phyloP scores from a whole-genome alignment of 2,329 filamentous ascomycete genomes.

The Pestalotiopsis sp. region DNA sequence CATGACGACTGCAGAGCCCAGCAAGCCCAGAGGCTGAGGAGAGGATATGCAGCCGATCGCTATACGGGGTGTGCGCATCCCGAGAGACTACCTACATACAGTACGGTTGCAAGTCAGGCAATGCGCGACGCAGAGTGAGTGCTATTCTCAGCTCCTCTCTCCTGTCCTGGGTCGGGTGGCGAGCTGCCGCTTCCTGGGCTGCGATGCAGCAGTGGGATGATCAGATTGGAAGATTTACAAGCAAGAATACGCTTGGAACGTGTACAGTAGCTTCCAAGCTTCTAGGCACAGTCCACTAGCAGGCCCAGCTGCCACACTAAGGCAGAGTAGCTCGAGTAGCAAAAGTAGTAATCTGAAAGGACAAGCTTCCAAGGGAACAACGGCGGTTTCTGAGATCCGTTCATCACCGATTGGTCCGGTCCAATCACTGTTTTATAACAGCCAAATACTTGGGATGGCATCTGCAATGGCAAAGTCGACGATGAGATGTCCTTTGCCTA shows the following conservation, averaged over 20 bases:
- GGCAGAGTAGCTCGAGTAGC: neutral
- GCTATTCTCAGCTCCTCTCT: neutral
- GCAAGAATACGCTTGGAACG: neutral
- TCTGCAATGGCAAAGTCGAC: too few relatives aligned
- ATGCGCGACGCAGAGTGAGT: too few relatives aligned
- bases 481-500: too few relatives aligned
- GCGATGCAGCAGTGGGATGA: neutral
- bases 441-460: too few relatives aligned
- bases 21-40: too few relatives aligned
- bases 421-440: neutral
- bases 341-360: neutral
- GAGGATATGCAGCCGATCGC: neutral
- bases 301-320: neutral
- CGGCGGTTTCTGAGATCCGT: neutral
- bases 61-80: neutral
- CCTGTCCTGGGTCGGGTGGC: neutral
- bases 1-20: neutral
- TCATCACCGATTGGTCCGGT: neutral
- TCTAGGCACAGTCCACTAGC: neutral
- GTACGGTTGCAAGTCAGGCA: too few relatives aligned
- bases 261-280: neutral
- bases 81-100: neutral
- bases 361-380: neutral
- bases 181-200: neutral
- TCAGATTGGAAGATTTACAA: neutral